A percentile compares a stretch with the other conserved stretches of the same genome.
These are phyloP conservation scores for Colletotrichum viniferum DNA, from an alignment of 2,329 filamentous ascomycete species.

Conservation along the genomic window DNA sequence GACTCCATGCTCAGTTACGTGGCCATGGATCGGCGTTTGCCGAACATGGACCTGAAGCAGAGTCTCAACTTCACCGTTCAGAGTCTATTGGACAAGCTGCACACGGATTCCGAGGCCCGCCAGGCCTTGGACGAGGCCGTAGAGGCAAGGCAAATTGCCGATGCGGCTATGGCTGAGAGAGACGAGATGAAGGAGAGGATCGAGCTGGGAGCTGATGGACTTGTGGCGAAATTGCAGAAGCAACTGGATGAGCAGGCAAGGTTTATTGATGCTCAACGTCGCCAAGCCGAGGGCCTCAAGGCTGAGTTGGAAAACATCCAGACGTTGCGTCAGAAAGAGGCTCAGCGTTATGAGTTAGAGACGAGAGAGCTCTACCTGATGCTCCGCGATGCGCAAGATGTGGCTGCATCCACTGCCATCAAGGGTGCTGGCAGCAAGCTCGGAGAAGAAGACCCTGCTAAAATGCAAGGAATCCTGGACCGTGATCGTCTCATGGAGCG, in stretches of 20 bases:
- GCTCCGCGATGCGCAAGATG: slow-evolving; percentile 96
- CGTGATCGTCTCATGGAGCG: slow-evolving; percentile 91
- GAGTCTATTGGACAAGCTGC: slow-evolving; percentile 90
- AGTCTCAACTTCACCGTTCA: slow-evolving; percentile 98
- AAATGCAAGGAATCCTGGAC: slow-evolving; percentile 91
- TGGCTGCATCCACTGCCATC: slow-evolving; percentile 82
- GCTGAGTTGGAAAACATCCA: slow-evolving; percentile 88
- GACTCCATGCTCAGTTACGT: slow-evolving; percentile 99
- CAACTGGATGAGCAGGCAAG: slow-evolving; percentile 92
- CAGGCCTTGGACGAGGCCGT: slow-evolving; percentile 91
- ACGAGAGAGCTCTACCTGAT: slow-evolving; percentile 97
- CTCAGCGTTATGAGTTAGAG: slow-evolving; percentile 94
- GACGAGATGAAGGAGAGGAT: slow-evolving; percentile 92
- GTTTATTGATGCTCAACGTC: slow-evolving; percentile 85
- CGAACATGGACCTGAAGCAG: slow-evolving; percentile 97
- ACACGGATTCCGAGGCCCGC: slow-evolving; percentile 93
- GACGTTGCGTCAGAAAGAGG: slow-evolving; percentile 83
- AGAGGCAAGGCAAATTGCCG: slow-evolving; percentile 89
- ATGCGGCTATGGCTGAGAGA: slow-evolving; percentile 93
- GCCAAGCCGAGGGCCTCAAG: slow-evolving; percentile 87
- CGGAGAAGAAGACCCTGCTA: slow-evolving; percentile 69
- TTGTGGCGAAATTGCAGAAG: slow-evolving; percentile 91
- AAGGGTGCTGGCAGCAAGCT: slow-evolving; percentile 55
- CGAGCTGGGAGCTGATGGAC: slow-evolving; percentile 88
- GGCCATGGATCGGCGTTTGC: slow-evolving; percentile 93